Evolutionary conservation across 106 monocot species (phyloP).

Genomic region (Amphibolis antarctica): DNA sequence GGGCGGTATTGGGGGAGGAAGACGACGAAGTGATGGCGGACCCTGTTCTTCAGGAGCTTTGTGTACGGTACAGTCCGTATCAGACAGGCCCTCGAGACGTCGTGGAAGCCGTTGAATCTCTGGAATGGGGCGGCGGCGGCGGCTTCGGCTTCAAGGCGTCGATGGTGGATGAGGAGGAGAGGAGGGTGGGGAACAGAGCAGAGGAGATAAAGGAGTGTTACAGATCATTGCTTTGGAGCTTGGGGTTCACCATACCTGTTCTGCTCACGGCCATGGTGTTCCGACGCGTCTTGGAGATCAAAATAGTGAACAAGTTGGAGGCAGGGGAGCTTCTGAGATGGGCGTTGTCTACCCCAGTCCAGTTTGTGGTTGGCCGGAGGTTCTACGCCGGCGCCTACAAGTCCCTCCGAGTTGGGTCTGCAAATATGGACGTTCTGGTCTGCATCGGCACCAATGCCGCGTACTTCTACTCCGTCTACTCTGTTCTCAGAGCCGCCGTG

Average conservation of each 20-base stretch:
- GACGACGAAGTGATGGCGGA: constrained; percentile 26
- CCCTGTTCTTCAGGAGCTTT: constrained; percentile 51
- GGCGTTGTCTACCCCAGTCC: constrained; percentile 75
- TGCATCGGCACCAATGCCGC: constrained; percentile 71
- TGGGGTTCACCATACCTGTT: constrained; percentile 69
- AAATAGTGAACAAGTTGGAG: constrained; percentile 56
- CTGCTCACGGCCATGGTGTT: constrained; percentile 79
- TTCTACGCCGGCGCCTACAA: constrained; percentile 75
- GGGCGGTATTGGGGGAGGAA: constrained; percentile 65
- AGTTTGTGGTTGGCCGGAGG: constrained; percentile 65
- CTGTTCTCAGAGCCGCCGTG: constrained; percentile 53
- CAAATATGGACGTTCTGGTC: constrained; percentile 88
- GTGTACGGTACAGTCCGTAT: constrained; percentile 62
- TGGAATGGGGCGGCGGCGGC: too few relatives aligned
- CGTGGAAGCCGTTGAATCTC: constrained; percentile 72
- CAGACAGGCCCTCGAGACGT: constrained; percentile 68
- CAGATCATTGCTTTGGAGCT: constrained; percentile 60
- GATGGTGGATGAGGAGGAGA: constrained; percentile 50
- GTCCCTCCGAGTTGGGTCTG: constrained; percentile 54
- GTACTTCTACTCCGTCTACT: constrained; percentile 74
- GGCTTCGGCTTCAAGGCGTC: constrained; percentile 37
- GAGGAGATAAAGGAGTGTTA: constrained; percentile 61
- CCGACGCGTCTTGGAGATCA: constrained; percentile 43
- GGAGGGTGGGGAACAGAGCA: constrained; percentile 24
- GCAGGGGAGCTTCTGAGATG: constrained; percentile 66